Base-by-base conservation (phyloP, 768 basidiomycete species). In the Mycena albidolilacea region DNA sequence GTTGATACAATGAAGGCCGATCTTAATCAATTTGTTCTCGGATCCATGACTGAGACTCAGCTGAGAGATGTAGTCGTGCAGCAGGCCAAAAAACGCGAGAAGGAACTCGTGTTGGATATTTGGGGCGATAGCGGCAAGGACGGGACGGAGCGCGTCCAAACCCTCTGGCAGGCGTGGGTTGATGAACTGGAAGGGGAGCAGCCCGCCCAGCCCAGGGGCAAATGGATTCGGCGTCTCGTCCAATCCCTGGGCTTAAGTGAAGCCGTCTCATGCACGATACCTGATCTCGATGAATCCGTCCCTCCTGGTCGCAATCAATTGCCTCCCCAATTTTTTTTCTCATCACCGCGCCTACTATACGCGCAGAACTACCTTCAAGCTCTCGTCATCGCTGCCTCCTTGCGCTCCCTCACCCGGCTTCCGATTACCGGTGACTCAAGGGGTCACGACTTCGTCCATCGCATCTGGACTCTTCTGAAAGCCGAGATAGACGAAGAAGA, bases 291-390 rank as follows among this genome's bases (percentile, higher is more conserved):
- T 15, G 59, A 64, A n/a, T 37, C 59, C 23, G 9, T 35, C 37
- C 55, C 11, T 23, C 55, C 11, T 23, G 58, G 72, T 39, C 67
- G n/a, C 7, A 91, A 93, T 71, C 69, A 74, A 23, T 84, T 94
- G 17, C 93, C 93, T 1, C 91, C 92, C 0, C 88, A 90, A 43
- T 88, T 94, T 72, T 89, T 93, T 76, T 90, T 94, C 78, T 85
- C 85, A 1, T 77, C 84, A 6, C 90, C 90, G 2, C 79, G 84
- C 7, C 83, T 94, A 0, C 78, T 92, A 54, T 87, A 86, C 77
- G 76, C 90, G 14, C 93, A 95, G 79, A 93, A 95, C 74, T 87
- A 89, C 75, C 80, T 94, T 7, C 93, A 95, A 78, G 93, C 92
- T 5, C 84, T 93, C 12, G 85, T 92, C 17, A 90, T 94, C 41